These are phyloP conservation scores for Leccinum ponderosum DNA, from an alignment of 1,284 basidiomycete genomes.

Conservation along the genomic window DNA sequence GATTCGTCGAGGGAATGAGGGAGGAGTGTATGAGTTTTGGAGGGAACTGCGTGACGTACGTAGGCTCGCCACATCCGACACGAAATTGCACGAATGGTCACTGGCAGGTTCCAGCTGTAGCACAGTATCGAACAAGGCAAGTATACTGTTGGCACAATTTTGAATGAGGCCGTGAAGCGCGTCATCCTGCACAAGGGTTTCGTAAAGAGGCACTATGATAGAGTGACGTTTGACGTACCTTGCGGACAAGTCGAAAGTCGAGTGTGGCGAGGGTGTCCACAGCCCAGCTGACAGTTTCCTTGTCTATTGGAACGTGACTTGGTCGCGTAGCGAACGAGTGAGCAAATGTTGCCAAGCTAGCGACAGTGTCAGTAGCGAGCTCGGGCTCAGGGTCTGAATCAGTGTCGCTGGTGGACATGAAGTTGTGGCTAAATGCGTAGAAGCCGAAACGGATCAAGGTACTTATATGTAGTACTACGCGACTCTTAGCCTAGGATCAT, in stretches of 20 bases:
- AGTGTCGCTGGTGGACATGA: slow-evolving; percentile 41
- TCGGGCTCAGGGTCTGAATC: slow-evolving; percentile 42
- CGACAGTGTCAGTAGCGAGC: slow-evolving; percentile 8
- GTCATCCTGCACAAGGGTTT: slow-evolving; percentile 32
- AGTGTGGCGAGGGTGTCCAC: slow-evolving; percentile 26
- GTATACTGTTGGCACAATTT: slow-evolving; percentile 37
- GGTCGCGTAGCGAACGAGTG: slow-evolving; percentile 15
- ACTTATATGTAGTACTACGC: neutral
- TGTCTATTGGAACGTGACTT: neutral
- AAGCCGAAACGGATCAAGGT: slow-evolving; percentile 1
- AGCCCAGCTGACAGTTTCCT: slow-evolving; percentile 24
- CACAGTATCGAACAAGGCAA: slow-evolving; percentile 36
- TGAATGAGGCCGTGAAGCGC: slow-evolving; percentile 37
- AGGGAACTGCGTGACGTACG: slow-evolving; percentile 15
- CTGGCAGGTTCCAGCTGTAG: slow-evolving; percentile 9
- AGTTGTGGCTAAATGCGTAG: neutral
- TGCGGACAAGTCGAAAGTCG: slow-evolving; percentile 31
- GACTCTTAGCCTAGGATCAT: neutral
- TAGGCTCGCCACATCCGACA: slow-evolving; percentile 27
- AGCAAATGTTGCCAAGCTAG: slow-evolving; percentile 20
- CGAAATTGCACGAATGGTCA: slow-evolving; percentile 4
- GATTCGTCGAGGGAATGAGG: slow-evolving; percentile 7
- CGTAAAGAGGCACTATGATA: neutral
- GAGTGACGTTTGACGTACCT: slow-evolving; percentile 19
- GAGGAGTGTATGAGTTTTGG: neutral